Percentiles rank a stretch among this genome's conserved stretches.
Evolutionary conservation across 2,329 filamentous ascomycete genomes (phyloP).

Genomic region (Bipolaris bicolor): DNA sequence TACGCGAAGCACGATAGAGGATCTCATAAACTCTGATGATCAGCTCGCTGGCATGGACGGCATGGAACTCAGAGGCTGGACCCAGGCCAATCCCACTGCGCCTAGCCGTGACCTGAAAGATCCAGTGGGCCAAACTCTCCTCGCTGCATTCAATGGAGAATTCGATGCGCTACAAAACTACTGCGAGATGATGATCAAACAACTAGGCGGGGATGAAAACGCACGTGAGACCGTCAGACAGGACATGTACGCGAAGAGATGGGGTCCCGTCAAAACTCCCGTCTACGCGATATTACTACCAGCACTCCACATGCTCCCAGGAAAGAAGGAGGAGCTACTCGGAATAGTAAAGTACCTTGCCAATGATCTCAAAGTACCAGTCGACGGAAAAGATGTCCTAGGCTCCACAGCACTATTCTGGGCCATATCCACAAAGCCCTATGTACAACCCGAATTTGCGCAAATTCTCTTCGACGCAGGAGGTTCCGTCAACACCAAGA

Average conservation of each 20-base stretch:
- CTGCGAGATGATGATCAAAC: constrained; percentile 8
- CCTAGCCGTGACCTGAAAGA: constrained; percentile 22
- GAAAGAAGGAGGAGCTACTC: constrained; percentile 7
- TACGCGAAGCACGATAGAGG: constrained; percentile 10
- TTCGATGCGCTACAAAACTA: constrained; percentile 9
- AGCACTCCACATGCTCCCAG: constrained; percentile 12
- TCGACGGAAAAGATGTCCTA: constrained; percentile 18
- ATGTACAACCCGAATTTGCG: constrained; percentile 18
- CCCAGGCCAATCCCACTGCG: constrained; percentile 8
- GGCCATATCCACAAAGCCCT: constrained; percentile 24
- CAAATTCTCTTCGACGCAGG: constrained; percentile 26
- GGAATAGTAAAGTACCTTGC: constrained; percentile 17
- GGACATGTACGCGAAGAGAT: constrained; percentile 17
- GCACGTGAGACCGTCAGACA: constrained; percentile 12
- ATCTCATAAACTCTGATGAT: constrained; percentile 17
- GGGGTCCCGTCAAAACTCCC: constrained; percentile 20
- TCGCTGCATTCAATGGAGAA: constrained; percentile 6
- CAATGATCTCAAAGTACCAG: constrained; percentile 17
- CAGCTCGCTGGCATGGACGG: constrained; percentile 21
- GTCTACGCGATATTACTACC: constrained; percentile 21
- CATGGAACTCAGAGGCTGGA: constrained; percentile 25
- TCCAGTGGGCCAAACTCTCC: constrained; percentile 16
- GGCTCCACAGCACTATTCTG: constrained; percentile 23
- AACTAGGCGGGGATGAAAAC: constrained; percentile 8
- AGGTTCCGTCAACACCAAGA: constrained; percentile 19